Evolutionary conservation across 495 filamentous ascomycete species (phyloP).

Genomic region (Penicillium nucicola): DNA sequence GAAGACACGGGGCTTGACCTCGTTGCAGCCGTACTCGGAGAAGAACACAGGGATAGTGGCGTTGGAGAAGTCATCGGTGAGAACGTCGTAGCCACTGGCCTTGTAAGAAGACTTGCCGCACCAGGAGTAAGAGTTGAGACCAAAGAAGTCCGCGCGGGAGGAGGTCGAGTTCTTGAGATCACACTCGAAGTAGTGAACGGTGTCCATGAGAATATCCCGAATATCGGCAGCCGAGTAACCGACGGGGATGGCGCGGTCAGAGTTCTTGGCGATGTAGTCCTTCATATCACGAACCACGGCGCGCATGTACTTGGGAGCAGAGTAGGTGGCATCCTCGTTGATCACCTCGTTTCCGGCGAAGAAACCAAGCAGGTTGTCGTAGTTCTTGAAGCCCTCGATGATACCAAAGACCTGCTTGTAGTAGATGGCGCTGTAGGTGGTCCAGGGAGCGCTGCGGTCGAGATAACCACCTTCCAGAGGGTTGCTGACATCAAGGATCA

Average conservation of each 20-base stretch:
- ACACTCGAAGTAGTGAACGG: slow-evolving; percentile 82
- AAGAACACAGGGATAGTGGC: slow-evolving; percentile 88
- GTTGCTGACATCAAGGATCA: slow-evolving; percentile 82
- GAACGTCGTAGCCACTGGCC: slow-evolving; percentile 65
- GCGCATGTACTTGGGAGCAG: slow-evolving; percentile 41
- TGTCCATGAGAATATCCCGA: slow-evolving; percentile 71
- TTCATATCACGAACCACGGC: slow-evolving; percentile 83
- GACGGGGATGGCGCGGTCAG: slow-evolving; percentile 68
- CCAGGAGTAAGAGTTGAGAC: slow-evolving; percentile 95
- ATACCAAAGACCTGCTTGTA: slow-evolving; percentile 82
- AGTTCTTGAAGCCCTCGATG: slow-evolving; percentile 92
- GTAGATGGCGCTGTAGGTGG: slow-evolving; percentile 72
- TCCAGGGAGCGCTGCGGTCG: slow-evolving; percentile 61
- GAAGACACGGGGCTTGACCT: slow-evolving; percentile 72
- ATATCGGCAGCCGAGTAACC: slow-evolving; percentile 97
- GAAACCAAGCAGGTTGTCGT: slow-evolving; percentile 87
- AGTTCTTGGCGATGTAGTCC: slow-evolving; percentile 77
- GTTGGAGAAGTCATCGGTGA: slow-evolving; percentile 67
- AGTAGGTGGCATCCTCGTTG: slow-evolving; percentile 53
- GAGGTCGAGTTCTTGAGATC: slow-evolving; percentile 59
- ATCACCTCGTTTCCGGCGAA: slow-evolving; percentile 95
- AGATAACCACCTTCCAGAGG: slow-evolving; percentile 76
- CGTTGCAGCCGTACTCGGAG: slow-evolving; percentile 95
- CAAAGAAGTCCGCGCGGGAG: slow-evolving; percentile 81
- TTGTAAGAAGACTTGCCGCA: slow-evolving; percentile 75